Evolutionary conservation across 148 eudicot species (phyloP).

Genomic region (Dysphania ambrosioides): DNA sequence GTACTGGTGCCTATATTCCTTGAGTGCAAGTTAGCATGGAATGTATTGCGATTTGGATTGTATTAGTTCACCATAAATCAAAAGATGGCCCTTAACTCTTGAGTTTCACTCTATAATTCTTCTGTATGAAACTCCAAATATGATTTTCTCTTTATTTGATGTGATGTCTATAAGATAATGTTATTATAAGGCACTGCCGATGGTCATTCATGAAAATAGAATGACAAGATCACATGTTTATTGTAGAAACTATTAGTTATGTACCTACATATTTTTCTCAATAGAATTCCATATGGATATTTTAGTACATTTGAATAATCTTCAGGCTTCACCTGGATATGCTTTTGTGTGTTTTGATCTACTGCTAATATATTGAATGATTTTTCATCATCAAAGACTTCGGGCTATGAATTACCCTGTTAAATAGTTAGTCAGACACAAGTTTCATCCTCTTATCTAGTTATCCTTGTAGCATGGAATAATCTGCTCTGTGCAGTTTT

Average conservation of each 20-base stretch:
- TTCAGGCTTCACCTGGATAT: not conserved
- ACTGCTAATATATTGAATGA: not conserved
- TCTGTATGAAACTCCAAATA: not conserved
- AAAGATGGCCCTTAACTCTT: not conserved
- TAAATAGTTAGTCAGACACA: not conserved
- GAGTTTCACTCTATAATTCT: not conserved
- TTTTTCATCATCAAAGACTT: not conserved
- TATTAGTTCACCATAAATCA: no score
- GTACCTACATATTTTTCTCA: not conserved
- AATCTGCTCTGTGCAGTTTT: not conserved
- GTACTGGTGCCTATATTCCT: no score
- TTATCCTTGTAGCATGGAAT: conserved; percentile 9
- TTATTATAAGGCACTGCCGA: no score
- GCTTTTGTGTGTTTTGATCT: not conserved
- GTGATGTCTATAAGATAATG: not conserved
- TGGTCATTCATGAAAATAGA: no score
- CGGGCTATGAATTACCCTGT: not conserved
- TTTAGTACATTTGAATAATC: not conserved
- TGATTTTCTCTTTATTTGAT: not conserved
- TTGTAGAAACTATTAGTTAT: not conserved
- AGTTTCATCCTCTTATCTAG: not conserved
- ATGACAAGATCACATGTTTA: no score
- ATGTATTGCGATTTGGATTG: no score
- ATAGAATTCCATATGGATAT: not conserved
- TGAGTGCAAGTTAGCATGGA: no score